Evolutionary conservation across 176 grass and related monocot genomes (phyloP).

Genomic region (Cenchrus fungigraminus): DNA sequence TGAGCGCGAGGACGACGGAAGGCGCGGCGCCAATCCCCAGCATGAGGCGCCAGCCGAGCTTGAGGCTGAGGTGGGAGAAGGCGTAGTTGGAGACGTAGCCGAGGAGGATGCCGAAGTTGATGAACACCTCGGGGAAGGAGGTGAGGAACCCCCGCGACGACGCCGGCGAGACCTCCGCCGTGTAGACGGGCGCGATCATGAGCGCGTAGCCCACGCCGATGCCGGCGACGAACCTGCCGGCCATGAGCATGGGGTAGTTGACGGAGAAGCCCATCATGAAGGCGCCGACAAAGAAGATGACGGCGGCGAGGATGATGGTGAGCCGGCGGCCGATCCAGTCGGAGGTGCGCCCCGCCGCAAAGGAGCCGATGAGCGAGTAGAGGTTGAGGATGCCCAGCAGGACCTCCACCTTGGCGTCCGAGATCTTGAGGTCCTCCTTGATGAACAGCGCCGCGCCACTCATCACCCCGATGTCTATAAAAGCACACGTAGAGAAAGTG

Average conservation of each 20-base stretch:
- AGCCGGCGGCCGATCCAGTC: slow-evolving; percentile 43
- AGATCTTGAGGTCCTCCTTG: slow-evolving; percentile 39
- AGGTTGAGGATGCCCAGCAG: slow-evolving; percentile 31
- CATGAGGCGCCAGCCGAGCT: slow-evolving; percentile 23
- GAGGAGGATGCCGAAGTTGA: slow-evolving; percentile 19
- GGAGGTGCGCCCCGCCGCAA: slow-evolving; percentile 31
- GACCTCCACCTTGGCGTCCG: slow-evolving; percentile 28
- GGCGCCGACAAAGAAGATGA: slow-evolving; percentile 22
- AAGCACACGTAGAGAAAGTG: background rate
- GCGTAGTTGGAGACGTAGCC: slow-evolving; percentile 26
- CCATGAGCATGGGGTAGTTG: slow-evolving; percentile 19
- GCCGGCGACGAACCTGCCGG: slow-evolving; percentile 16
- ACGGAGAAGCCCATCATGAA: slow-evolving; percentile 30
- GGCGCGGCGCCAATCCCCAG: slow-evolving; percentile 29
- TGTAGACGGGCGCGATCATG: slow-evolving; percentile 26
- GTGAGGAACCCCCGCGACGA: slow-evolving; percentile 7
- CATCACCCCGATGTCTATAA: slow-evolving; percentile 35
- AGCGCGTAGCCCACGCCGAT: slow-evolving; percentile 28
- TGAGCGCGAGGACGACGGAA: slow-evolving; percentile 11
- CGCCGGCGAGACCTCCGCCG: slow-evolving; percentile 16
- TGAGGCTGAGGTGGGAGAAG: slow-evolving; percentile 23
- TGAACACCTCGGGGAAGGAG: slow-evolving; percentile 30
- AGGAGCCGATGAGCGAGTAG: slow-evolving; percentile 35
- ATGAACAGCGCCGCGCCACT: slow-evolving; percentile 27
- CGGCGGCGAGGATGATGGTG: slow-evolving; percentile 18